These are phyloP conservation scores for Penicillium sp. DNA, from an alignment of 2,329 filamentous ascomycete species.

Conservation along the genomic window DNA sequence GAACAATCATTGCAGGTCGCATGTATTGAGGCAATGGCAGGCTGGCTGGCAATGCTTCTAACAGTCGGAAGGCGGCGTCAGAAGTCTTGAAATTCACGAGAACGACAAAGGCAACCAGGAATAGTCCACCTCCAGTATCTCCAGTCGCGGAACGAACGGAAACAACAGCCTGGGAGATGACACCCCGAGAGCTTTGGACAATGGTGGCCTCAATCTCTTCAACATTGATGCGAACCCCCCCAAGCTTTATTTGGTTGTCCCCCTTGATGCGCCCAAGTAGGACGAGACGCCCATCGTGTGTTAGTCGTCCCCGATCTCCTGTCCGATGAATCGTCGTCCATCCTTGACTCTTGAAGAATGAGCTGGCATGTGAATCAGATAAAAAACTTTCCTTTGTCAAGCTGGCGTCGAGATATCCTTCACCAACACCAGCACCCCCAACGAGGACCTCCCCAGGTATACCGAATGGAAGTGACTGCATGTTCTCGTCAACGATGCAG, in stretches of 20 bases:
- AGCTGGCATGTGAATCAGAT: constrained; percentile 12
- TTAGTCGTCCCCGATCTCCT: constrained; percentile 17
- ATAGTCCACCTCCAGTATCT: background rate
- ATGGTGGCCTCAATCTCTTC: constrained; percentile 47
- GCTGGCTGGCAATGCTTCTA: constrained; percentile 31
- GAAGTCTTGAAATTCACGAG: background rate
- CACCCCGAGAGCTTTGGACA: constrained; percentile 23
- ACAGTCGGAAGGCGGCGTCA: background rate
- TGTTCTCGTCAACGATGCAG: constrained; percentile 46
- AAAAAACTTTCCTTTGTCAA: constrained; percentile 13
- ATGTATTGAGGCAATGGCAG: constrained; percentile 41
- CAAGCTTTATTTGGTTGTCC: constrained; percentile 33
- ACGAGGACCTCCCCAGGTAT: constrained; percentile 48
- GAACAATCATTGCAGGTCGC: constrained; percentile 34
- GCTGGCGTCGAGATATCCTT: constrained; percentile 17
- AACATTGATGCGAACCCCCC: constrained; percentile 48
- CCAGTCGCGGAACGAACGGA: constrained; percentile 10
- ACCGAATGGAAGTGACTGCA: constrained; percentile 43
- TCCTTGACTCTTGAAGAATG: constrained; percentile 8
- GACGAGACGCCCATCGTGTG: constrained; percentile 28
- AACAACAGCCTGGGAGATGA: constrained; percentile 16
- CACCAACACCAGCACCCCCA: constrained; percentile 27
- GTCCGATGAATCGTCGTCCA: constrained; percentile 17
- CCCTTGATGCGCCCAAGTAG: constrained; percentile 33
- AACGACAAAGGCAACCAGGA: constrained; percentile 18